A percentile compares a stretch with the other conserved stretches of the same genome.
Evolutionary conservation across 805 yeast genomes (phyloP).

Genomic region (Teunomyces gatunensis): DNA sequence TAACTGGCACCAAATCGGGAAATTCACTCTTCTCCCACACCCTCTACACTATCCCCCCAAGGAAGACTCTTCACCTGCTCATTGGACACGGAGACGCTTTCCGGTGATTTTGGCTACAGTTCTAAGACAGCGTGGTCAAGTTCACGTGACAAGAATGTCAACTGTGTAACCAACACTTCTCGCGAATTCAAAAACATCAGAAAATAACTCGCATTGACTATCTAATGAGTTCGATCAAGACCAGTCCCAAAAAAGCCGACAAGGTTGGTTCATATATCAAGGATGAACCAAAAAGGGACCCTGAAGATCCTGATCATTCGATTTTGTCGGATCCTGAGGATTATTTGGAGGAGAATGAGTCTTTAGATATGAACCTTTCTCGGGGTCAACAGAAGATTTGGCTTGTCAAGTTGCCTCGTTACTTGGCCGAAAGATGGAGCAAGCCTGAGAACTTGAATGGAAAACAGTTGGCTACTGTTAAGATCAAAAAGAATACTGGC

Average conservation of each 20-base stretch:
- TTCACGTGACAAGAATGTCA: no score
- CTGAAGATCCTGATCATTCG: conserved; percentile 25
- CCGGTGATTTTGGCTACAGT: no score
- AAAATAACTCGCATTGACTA: conserved; percentile 1
- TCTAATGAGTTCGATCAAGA: conserved; percentile 10
- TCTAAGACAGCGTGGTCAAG: no score
- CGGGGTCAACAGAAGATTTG: conserved; percentile 73
- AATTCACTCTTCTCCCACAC: no score
- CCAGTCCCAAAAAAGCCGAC: conserved; percentile 12
- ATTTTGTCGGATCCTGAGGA: conserved; percentile 44
- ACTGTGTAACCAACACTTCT: no score
- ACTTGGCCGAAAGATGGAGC: conserved; percentile 79
- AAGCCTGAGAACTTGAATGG: conserved; percentile 61
- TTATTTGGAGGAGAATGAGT: conserved; percentile 55
- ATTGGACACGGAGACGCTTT: no score
- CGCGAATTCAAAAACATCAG: neutral
- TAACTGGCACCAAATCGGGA: no score
- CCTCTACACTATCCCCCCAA: no score
- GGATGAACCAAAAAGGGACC: conserved; percentile 4
- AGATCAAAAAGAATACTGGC: conserved; percentile 54
- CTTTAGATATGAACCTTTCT: conserved; percentile 71
- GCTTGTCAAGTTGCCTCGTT: conserved; percentile 89
- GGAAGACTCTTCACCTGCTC: no score
- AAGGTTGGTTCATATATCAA: conserved; percentile 1
- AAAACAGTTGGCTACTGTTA: conserved; percentile 74